phyloP scores from a whole-genome alignment of 2,329 filamentous ascomycete genomes.

The Amylocarpus encephaloides region DNA sequence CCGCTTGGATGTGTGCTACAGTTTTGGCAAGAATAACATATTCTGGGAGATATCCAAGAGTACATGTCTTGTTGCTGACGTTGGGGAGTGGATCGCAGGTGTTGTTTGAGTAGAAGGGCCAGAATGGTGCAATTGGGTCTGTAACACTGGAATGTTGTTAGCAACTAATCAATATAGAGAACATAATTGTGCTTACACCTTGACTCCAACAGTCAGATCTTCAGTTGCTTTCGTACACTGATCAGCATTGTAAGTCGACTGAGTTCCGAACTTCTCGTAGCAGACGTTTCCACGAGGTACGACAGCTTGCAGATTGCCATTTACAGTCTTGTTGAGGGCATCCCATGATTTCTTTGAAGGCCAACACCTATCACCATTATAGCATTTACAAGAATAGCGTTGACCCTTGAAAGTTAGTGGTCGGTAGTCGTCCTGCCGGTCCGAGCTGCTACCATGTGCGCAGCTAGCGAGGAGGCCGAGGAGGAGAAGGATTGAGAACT shows the following conservation, averaged over 20 bases:
- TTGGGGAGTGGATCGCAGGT: conserved; percentile 29
- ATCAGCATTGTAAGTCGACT: too few species aligned
- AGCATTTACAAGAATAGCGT: too few species aligned
- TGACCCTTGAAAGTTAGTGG: too few species aligned
- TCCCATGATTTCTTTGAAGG: conserved; percentile 9
- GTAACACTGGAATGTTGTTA: conserved; percentile 19
- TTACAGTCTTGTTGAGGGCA: conserved; percentile 13
- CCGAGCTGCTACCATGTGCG: too few species aligned
- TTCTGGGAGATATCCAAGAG: conserved; percentile 33
- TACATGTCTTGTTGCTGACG: conserved; percentile 28
- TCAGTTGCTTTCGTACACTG: background rate
- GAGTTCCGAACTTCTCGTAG: conserved; percentile 8
- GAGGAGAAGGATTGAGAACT: too few species aligned
- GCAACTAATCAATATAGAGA: conserved; percentile 3
- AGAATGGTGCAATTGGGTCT: conserved; percentile 36
- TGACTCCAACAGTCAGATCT: background rate
- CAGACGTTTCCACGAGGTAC: conserved; percentile 12
- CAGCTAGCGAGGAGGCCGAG: too few species aligned
- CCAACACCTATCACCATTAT: conserved; percentile 13
- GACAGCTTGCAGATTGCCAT: conserved; percentile 13
- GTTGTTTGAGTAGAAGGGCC: conserved; percentile 35
- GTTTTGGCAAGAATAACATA: conserved; percentile 28
- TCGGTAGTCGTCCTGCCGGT: too few species aligned
- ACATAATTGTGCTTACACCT: background rate
- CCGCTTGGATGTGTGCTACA: conserved; percentile 25